Base-by-base conservation (phyloP, 345 rosid genomes). In the Punica granatum region DNA sequence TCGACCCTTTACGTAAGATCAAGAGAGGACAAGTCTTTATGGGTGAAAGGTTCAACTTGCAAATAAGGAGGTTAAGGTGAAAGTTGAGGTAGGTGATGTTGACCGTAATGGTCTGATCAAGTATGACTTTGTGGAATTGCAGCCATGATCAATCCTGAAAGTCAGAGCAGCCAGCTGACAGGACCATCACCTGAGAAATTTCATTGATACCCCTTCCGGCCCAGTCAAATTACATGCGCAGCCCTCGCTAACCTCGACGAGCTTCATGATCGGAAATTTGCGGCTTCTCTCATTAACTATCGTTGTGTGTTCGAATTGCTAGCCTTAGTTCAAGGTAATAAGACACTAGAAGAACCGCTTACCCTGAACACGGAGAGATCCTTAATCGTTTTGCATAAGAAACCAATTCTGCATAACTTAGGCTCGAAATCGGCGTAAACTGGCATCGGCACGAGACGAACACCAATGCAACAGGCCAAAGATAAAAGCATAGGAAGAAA, bases 101-200 rank as follows among this genome's bases (percentile, higher is more conserved):
- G 61, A 30, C 61, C 32, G 16, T 26, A 26, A 56, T 13, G 6
- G 30, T 11, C 1, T 16, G 33, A 56, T 56, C 61, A 56, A 56
- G 61, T 33, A 28, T 56, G 61, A 56, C 61, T 56, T 53, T 56
- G 61, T 12, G 33, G 61, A 56, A 56, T 56, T 28, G 34, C 10
- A 28, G 16, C 58, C 30, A 51, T n/a, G 30, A 28, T 33, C 18
- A 56, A 6, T 56, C 33, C 6, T 10, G 26, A 56, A 56, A 14
- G 33, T 30, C 18, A 30, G 61, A 56, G 32, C 61, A 51, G 61
- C 15, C 18, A 56, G 34, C 19, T 56, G 59, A 25, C 61, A 28
- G 19, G 61, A 56, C 32, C 61, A 51, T 23, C 13, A 51, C 28
- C 28, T 14, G 30, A 11, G 61, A 56, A 56, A 56, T 56, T 10